Conservation (phyloP, 2,329 filamentous ascomycete species). For the Botryosphaeria dothidea region DNA sequence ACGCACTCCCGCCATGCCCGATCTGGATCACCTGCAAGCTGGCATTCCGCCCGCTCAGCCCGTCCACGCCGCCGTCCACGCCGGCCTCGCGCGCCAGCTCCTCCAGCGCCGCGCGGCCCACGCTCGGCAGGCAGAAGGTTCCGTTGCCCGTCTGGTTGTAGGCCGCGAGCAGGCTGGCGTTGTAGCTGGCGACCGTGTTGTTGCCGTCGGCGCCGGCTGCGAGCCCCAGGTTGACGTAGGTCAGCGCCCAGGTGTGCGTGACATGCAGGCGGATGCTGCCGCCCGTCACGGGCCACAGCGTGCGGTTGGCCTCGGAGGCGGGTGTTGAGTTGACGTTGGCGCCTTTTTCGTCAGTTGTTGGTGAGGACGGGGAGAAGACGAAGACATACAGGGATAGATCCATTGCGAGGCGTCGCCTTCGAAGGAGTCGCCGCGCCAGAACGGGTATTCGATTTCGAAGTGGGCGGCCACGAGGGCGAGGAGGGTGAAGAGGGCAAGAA, state of each 20-base stretch:
- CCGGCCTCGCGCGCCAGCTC: constrained; percentile 22
- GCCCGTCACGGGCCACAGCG: constrained; percentile 47
- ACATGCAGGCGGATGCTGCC: constrained; percentile 45
- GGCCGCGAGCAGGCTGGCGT: constrained; percentile 44
- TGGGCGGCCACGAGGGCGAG: constrained; percentile 34
- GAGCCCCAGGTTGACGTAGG: constrained; percentile 35
- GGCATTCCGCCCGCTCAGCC: constrained; percentile 42
- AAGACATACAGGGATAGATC: constrained; percentile 40
- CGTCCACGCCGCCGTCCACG: constrained; percentile 24
- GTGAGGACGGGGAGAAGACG: neutral
- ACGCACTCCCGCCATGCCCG: constrained; percentile 37
- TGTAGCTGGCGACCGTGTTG: constrained; percentile 42
- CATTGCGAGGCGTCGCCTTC: constrained; percentile 38
- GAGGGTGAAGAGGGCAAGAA: neutral
- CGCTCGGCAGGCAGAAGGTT: constrained; percentile 46
- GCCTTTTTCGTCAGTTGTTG: constrained; percentile 26
- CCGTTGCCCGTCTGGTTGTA: constrained; percentile 54
- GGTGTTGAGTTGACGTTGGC: constrained; percentile 42
- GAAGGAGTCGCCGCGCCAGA: constrained; percentile 47
- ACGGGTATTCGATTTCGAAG: constrained; percentile 44
- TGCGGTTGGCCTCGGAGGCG: constrained; percentile 42
- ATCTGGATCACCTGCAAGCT: constrained; percentile 50
- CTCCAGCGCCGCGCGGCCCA: constrained; percentile 28
- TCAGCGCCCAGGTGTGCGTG: constrained; percentile 45
- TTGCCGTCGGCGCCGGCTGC: neutral